A percentile compares a stretch with the other conserved stretches of the same genome.
Evolutionary conservation across 1,139 yeast genomes (phyloP).

Genomic region (Yamadazyma oceani): DNA sequence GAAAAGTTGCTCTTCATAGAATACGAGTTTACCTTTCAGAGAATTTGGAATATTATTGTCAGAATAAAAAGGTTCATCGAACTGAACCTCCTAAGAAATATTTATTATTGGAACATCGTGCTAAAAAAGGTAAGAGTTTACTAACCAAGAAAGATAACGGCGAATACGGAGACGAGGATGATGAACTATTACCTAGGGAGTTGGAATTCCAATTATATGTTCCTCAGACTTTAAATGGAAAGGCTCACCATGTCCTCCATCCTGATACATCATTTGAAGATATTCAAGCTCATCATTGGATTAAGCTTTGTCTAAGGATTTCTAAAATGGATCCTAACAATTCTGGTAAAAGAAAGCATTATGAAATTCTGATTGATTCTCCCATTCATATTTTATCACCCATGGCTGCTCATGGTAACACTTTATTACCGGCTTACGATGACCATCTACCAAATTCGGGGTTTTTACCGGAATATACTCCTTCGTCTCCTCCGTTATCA

Average conservation of each 20-base stretch:
- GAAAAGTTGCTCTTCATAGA: constrained; percentile 83
- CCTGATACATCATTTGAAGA: constrained; percentile 80
- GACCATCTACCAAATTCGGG: constrained; percentile 22
- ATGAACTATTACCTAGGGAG: constrained; percentile 55
- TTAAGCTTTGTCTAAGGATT: constrained; percentile 78
- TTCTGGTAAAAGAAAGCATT: constrained; percentile 71
- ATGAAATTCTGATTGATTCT: constrained; percentile 88
- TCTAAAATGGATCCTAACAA: constrained; percentile 62
- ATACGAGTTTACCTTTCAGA: constrained; percentile 84
- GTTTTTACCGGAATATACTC: constrained; percentile 23
- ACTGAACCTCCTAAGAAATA: constrained; percentile 86
- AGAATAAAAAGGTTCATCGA: constrained; percentile 82
- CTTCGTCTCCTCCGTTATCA: constrained; percentile 41
- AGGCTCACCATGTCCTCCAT: constrained; percentile 50
- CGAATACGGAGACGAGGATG: constrained; percentile 25
- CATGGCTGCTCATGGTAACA: constrained; percentile 70
- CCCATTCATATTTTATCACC: constrained; percentile 77
- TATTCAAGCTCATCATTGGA: constrained; percentile 91
- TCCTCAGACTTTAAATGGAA: constrained; percentile 60
- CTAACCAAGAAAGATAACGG: constrained; percentile 35
- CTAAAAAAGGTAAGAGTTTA: constrained; percentile 50
- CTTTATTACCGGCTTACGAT: constrained; percentile 60
- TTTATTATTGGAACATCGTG: constrained; percentile 75
- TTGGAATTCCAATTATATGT: constrained; percentile 81
- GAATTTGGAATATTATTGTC: constrained; percentile 85